These are phyloP conservation scores for Emericellopsis atlantica DNA, from an alignment of 2,329 filamentous ascomycete genomes.

Conservation along the genomic window DNA sequence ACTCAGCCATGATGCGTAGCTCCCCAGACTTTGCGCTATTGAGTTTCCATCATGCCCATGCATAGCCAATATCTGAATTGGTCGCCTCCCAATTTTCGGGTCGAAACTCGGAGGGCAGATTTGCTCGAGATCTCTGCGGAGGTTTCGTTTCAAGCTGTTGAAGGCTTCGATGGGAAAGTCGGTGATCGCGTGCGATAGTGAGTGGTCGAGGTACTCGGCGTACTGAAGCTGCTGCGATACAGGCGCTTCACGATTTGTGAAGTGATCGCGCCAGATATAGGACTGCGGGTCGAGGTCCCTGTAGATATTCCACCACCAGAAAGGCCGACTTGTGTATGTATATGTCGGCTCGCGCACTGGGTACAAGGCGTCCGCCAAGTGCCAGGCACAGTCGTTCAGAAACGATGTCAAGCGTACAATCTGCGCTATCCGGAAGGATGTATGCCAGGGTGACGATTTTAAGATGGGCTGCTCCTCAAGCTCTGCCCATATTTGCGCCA, in stretches of 20 bases:
- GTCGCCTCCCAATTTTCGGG: conserved; percentile 19
- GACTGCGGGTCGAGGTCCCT: conserved; percentile 17
- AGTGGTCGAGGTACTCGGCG: conserved; percentile 17
- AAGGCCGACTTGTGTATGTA: conserved; percentile 18
- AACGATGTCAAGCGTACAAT: conserved; percentile 16
- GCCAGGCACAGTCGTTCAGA: conserved; percentile 23
- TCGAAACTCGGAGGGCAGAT: conserved; percentile 15
- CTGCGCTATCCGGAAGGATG: conserved; percentile 6
- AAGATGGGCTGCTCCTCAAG: not conserved
- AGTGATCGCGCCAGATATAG: conserved; percentile 15
- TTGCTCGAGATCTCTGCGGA: conserved; percentile 15
- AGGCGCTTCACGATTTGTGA: conserved; percentile 11
- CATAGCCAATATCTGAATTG: conserved; percentile 22
- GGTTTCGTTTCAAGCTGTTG: conserved; percentile 13
- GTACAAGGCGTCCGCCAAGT: conserved; percentile 19
- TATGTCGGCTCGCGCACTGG: conserved; percentile 20
- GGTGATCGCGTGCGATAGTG: conserved; percentile 19
- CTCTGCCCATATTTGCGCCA: not conserved
- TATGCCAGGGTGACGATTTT: not conserved
- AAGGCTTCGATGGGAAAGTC: conserved; percentile 20
- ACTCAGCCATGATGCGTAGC: conserved; percentile 47
- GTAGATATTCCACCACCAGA: conserved; percentile 27
- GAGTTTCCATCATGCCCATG: conserved; percentile 24
- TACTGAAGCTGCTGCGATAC: conserved; percentile 15
- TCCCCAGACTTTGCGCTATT: conserved; percentile 38